Evolutionary conservation across 2,329 filamentous ascomycete genomes (phyloP), one percentile per base, ranked within the genome.

Genomic region (Dothistroma septosporum): DNA sequence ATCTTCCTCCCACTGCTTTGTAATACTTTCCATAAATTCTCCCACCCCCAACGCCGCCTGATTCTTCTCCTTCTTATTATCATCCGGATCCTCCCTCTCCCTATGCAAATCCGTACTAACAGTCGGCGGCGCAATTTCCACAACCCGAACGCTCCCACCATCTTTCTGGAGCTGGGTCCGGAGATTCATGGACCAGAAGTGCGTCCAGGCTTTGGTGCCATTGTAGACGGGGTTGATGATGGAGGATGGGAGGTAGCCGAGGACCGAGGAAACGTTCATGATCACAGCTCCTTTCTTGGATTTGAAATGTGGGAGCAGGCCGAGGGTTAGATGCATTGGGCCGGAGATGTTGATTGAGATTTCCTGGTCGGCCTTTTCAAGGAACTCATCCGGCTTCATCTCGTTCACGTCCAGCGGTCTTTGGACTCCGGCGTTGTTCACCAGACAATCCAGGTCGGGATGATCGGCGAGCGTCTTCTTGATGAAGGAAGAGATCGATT

Each of bases 391-490:
- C 12, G 62, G 58, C 9, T 64, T 62, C 68, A 73, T 70, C 19
- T 74, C 68, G 33, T 74, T 76, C 0, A 82, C 74, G 14, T 82
- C 70, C 0, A 86, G 75, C 0, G 82, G 83, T 1, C 82, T 73
- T 68, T 86, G 83, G 0, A 85, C 80, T 1, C 83, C 83, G 0
- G 83, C 83, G 58, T 86, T 85, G 73, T 85, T 86, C 68, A 86
- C 74, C 0, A 86, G 68, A 64, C 82, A 85, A 71, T 86, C 83
- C 2, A 85, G 69, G 6, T 83, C 79, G 0, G 80, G 82, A 65
- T 85, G 79, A 6, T 83, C 78, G 2, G 61, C 64, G 2, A 75
- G 78, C 47, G 85, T 68, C 16, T 75, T 76, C 47, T 76, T 59
- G 57, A 81, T 72, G 62, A 85, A 84, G 0, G 55, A 48, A 0